Percentiles rank a stretch among this genome's conserved stretches.
Evolutionary conservation across 2,329 filamentous ascomycete genomes (phyloP).

Genomic region (Myriangium duriaei): DNA sequence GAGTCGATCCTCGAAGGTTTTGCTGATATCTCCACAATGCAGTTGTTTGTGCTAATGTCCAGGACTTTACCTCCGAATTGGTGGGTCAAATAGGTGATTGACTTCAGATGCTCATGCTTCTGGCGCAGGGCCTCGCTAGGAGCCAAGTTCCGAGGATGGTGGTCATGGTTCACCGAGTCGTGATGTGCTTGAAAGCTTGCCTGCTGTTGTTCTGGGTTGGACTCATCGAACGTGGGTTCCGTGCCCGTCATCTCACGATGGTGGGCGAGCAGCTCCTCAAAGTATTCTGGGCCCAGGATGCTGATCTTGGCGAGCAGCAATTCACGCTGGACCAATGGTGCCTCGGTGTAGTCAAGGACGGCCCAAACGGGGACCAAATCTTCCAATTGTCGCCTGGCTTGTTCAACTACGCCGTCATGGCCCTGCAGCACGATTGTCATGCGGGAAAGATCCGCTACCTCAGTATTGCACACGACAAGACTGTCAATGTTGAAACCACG

Average conservation of each 20-base stretch:
- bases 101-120: constrained; percentile 95
- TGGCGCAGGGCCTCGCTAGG: constrained; percentile 81
- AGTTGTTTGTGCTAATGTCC: constrained; percentile 96
- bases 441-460: constrained; percentile 89
- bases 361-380: constrained; percentile 97
- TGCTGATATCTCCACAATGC: constrained; percentile 91
- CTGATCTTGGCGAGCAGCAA: constrained; percentile 92
- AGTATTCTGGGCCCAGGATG: constrained; percentile 93
- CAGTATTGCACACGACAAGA: constrained; percentile 92
- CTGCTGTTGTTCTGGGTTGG: constrained; percentile 17
- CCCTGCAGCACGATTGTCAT: constrained; percentile 98
- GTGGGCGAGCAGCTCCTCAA: constrained; percentile 89
- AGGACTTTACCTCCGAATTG: constrained; percentile 96
- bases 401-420: constrained; percentile 93
- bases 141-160: constrained; percentile 78
- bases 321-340: constrained; percentile 90
- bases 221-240: constrained; percentile 18
- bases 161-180: constrained; percentile 46
- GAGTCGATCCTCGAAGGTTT: constrained; percentile 92
- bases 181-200: constrained; percentile 16
- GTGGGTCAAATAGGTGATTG: constrained; percentile 91
- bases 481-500: constrained; percentile 99
- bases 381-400: constrained; percentile 87
- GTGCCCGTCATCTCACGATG: constrained; percentile 74
- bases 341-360: constrained; percentile 86